Percentiles rank a stretch among this genome's conserved stretches.
Conservation (phyloP, 2,329 filamentous ascomycete species). For the Xylariales sp. region DNA sequence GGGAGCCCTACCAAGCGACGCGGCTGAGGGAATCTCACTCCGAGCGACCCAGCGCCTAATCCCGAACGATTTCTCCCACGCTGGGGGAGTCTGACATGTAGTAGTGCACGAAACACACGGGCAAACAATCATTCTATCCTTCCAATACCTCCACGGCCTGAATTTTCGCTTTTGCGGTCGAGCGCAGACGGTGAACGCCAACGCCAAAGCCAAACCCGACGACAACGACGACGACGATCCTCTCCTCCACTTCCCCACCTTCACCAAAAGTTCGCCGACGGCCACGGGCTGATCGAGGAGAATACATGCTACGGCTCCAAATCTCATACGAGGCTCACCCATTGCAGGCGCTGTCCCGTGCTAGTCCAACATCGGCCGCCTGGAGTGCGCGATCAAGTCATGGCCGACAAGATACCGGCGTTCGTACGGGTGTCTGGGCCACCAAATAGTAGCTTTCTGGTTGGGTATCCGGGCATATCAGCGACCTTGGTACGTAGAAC, state of each 20-base stretch:
- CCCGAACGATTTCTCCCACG: neutral
- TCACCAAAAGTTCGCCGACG: conserved; percentile 3
- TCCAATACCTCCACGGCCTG: too few species aligned
- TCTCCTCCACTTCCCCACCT: neutral
- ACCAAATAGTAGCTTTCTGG: conserved; percentile 93
- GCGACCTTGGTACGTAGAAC: conserved; percentile 92
- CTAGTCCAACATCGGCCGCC: conserved; percentile 11
- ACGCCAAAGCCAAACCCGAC: neutral
- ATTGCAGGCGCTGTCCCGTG: conserved; percentile 11
- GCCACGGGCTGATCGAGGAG: neutral
- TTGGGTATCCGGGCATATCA: conserved; percentile 96
- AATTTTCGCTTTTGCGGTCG: too few species aligned
- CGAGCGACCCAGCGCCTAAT: neutral
- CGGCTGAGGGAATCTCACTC: too few species aligned
- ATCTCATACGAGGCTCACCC: conserved; percentile 2
- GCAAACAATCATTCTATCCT: too few species aligned
- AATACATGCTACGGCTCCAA: conserved; percentile 8
- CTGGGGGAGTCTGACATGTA: conserved; percentile 1
- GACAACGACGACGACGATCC: neutral
- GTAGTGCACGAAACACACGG: too few species aligned
- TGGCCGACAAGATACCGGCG: conserved; percentile 57
- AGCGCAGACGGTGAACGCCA: too few species aligned
- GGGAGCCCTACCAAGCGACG: too few species aligned
- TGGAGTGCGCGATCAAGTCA: conserved; percentile 14
- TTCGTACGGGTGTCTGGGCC: conserved; percentile 95